Conservation (phyloP, 2,329 filamentous ascomycete genomes). For the Diaporthe sp. region DNA sequence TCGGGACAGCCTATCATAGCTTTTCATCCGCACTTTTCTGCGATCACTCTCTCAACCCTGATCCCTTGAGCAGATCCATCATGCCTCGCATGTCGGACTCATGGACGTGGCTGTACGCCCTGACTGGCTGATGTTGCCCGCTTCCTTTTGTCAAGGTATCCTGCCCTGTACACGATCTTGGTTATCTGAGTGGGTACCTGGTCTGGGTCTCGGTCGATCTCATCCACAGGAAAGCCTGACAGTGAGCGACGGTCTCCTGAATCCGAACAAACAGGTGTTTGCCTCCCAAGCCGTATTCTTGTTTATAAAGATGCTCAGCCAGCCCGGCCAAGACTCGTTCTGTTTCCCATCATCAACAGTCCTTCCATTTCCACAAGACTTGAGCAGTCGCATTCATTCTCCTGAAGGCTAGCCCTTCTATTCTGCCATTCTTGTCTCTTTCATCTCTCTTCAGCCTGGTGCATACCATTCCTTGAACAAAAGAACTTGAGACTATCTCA, state of each 20-base stretch:
- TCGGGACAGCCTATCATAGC: constrained; percentile 44
- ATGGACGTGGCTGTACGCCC: constrained; percentile 47
- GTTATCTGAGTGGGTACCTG: constrained; percentile 27
- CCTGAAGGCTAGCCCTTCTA: constrained; percentile 49
- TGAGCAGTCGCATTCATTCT: constrained; percentile 49
- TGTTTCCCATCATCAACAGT: constrained; percentile 38
- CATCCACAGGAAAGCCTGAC: constrained; percentile 21
- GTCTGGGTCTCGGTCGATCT: constrained; percentile 36
- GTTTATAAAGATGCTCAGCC: constrained; percentile 37
- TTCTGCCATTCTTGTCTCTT: constrained; percentile 39
- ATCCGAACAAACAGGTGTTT: constrained; percentile 7
- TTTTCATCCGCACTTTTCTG: constrained; percentile 34
- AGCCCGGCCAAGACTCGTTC: constrained; percentile 7
- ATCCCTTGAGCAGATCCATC: constrained; percentile 46
- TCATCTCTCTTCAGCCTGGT: constrained; percentile 51
- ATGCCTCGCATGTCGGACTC: constrained; percentile 51
- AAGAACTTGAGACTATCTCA: constrained; percentile 41
- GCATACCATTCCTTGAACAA: constrained; percentile 49
- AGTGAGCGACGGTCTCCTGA: not conserved
- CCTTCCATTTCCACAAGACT: constrained; percentile 42
- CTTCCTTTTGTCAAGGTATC: constrained; percentile 37
- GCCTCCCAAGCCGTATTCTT: constrained; percentile 31
- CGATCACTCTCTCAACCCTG: constrained; percentile 39
- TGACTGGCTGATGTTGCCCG: constrained; percentile 46
- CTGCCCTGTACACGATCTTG: constrained; percentile 43